Conservation (phyloP, 1,284 basidiomycete genomes). For the Flammula alnicola region DNA sequence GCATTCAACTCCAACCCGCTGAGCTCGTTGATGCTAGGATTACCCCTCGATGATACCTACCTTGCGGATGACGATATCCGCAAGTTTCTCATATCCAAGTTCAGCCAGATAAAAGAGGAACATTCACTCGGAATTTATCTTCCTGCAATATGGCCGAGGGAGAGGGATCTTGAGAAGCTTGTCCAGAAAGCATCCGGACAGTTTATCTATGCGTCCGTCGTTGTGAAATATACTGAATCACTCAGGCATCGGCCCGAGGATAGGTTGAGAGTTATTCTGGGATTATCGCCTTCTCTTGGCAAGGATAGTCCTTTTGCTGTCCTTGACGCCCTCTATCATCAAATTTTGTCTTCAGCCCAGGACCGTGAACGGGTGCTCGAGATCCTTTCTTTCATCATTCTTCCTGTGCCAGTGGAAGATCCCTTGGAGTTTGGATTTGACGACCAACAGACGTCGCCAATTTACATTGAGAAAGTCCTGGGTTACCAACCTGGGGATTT, state of each 20-base stretch:
- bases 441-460: not conserved
- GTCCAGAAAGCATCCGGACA: no score
- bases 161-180: slow-evolving; percentile 7
- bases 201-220: slow-evolving; percentile 18
- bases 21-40: not conserved
- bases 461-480: not conserved
- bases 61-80: slow-evolving; percentile 12
- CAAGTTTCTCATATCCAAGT: slow-evolving; percentile 13
- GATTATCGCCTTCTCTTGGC: not conserved
- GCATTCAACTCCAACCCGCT: not conserved
- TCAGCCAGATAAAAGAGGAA: slow-evolving; percentile 4
- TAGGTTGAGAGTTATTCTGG: slow-evolving; percentile 4
- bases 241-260: slow-evolving; percentile 4
- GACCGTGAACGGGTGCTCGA: not conserved
- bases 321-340: slow-evolving; percentile 9
- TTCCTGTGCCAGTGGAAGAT: not conserved
- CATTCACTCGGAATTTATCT: slow-evolving; percentile 15
- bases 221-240: slow-evolving; percentile 20
- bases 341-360: slow-evolving; percentile 2
- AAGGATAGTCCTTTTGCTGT: slow-evolving; percentile 9
- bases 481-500: no score
- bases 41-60: slow-evolving; percentile 12
- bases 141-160: slow-evolving; percentile 16
- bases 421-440: not conserved
- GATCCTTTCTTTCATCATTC: not conserved